These are phyloP conservation scores for Tillandsia leiboldiana DNA, from an alignment of 176 grass and related monocot species.

Conservation along the genomic window DNA sequence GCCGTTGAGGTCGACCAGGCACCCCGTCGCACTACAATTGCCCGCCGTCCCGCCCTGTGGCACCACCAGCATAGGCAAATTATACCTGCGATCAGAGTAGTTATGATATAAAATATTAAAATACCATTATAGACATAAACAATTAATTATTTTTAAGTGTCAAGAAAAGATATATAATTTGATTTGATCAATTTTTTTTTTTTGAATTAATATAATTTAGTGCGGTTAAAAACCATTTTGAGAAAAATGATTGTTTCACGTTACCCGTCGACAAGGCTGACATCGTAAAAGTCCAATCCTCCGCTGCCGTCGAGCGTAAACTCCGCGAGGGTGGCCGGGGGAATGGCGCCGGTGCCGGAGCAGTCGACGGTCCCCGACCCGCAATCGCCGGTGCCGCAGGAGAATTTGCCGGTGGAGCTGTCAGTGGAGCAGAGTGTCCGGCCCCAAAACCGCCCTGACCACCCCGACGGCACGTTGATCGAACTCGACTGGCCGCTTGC, in stretches of 20 bases:
- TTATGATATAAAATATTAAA: no score
- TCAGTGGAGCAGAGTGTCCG: conserved; percentile 74
- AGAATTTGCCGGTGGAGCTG: conserved; percentile 37
- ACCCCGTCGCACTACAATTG: conserved; percentile 70
- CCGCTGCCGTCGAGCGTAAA: conserved; percentile 80
- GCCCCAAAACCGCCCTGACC: conserved; percentile 93
- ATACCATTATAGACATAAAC: no score
- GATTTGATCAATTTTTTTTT: no score
- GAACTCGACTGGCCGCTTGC: conserved; percentile 40
- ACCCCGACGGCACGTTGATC: conserved; percentile 39
- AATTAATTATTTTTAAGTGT: no score
- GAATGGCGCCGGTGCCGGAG: conserved; percentile 46
- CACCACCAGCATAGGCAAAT: conserved; percentile 62
- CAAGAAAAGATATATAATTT: no score
- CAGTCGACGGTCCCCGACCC: conserved; percentile 50
- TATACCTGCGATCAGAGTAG: background rate
- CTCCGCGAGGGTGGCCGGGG: conserved; percentile 68
- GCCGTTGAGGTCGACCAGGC: conserved; percentile 65
- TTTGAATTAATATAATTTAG: no score
- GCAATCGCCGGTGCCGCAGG: conserved; percentile 78
- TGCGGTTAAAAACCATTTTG: no score
- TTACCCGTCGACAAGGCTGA: conserved; percentile 89
- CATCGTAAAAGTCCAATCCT: conserved; percentile 88
- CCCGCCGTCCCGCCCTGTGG: conserved; percentile 32
- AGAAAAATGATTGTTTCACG: background rate